Base-by-base conservation (phyloP, 2,329 filamentous ascomycete species). In the Parastagonospora avenae region DNA sequence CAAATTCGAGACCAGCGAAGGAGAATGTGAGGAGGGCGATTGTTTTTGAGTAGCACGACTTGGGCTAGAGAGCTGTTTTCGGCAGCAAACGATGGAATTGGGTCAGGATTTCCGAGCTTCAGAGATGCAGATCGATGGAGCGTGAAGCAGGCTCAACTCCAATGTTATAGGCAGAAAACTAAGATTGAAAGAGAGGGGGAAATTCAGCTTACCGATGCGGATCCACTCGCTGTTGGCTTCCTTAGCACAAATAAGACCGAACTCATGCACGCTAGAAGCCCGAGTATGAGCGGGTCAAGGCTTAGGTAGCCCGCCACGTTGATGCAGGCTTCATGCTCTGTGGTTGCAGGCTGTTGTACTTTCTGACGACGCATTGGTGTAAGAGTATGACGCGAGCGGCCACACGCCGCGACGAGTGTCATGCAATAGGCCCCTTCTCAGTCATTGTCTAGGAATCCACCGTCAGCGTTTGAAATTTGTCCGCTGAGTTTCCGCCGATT, bases 221-320 rank as follows among this genome's bases (percentile, higher is more conserved):
- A 41, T 54, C 66, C 57, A 50, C 57, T 54, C 46, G 48, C 35
- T 42, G 33, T 39, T 50, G 42, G 48, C 56, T 53, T 55, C 49
- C 38, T 33, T 43, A 55, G 43, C 44, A 36, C 49, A 55, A 53
- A 55, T 58, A 50, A 40, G 48, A 37, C 45, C 48, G 49, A 47
- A 49, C 50, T 41, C 52, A 44, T 48, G 43, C 46, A 42, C 57
- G 44, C 57, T 61, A 60, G 57, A 54, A 59, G 45, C 27, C 48
- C 46, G 51, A 24, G 54, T 49, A 30, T 38, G 51, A 57, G 59
- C 55, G 56, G 58, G 58, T 51, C 54, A 55, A 28, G 46, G 30
- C 51, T 53, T 44, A 50, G 56, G 40, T 57, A 52, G 58, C 50
- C 41, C 48, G 52, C 60, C 64, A 70, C 64, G 62, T 66, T 64